Evolutionary conservation across 2,329 filamentous ascomycete genomes (phyloP), one percentile per base, ranked within the genome.

Genomic region (Fusarium fujikuroi): DNA sequence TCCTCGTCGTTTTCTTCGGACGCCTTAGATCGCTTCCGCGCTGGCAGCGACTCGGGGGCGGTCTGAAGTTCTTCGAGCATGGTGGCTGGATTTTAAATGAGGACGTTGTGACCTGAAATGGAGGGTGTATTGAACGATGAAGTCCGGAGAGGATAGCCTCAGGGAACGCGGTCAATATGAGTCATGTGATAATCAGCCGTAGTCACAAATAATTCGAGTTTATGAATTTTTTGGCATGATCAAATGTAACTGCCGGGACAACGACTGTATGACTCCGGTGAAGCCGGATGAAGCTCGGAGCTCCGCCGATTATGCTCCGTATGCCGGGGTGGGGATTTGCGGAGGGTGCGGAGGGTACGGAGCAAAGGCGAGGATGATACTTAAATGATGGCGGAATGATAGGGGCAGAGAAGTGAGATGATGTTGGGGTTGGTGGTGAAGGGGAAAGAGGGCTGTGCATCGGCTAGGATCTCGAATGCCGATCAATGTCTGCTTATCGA

Each of bases 1-100:
- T 86, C 83, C 2, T 83, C 82, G 3, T 82, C 80, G 3, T 70
- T 76, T 21, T 78, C 76, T 12, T 75, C 77, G 9, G 72, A 70
- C 15, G 49, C 43, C 28, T 68, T 71, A 12, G 73, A 46, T n/a
- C 79, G 73, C 62, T 81, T 81, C 37, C 71, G 72, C 9, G 70
- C 54, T 23, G 61, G 15, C 21, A 54, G 44, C 34, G 52, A 30
- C 57, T 53, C 53, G 9, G 54, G 36, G 21, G 14, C 30, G 21
- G 43, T 43, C n/a, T 67, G 49, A 18, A 66, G 43, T 60, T 37
- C 42, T 62, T 71, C 63, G 15, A 65, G 50, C 72, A 74, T 74
- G 25, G 19, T 28, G 43, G 32, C 23, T 25, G 21, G 46, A 23
- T 40, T 47, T 50, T 52, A 32, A 60, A 21, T 47, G 21, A 46